Conservation (phyloP, 768 basidiomycete genomes). For the Lactifluus subvellereus region DNA sequence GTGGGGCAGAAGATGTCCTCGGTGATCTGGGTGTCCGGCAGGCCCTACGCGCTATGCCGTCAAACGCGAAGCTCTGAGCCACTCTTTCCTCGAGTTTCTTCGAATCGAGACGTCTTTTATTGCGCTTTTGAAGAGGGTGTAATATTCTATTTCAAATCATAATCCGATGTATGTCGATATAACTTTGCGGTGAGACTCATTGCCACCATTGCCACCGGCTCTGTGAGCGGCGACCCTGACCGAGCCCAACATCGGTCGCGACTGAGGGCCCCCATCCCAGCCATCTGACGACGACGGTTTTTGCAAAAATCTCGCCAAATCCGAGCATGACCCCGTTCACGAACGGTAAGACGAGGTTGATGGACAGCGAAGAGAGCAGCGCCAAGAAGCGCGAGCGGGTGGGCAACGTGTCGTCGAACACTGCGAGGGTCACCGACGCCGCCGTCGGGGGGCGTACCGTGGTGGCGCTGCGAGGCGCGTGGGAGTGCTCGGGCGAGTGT, state of each 20-base stretch:
- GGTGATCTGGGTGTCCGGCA: conserved; percentile 75
- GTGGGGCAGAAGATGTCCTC: conserved; percentile 63
- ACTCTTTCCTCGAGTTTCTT: neutral
- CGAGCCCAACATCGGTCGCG: conserved; percentile 25
- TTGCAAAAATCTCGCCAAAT: conserved; percentile 92
- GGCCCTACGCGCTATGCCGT: conserved; percentile 62
- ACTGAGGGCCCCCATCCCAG: conserved; percentile 38
- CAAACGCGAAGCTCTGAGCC: conserved; percentile 15
- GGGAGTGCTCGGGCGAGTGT: conserved; percentile 34
- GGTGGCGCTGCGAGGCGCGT: conserved; percentile 21
- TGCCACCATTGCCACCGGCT: neutral
- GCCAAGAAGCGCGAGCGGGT: conserved; percentile 63
- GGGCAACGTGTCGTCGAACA: conserved; percentile 65
- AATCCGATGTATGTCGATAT: conserved; percentile 9
- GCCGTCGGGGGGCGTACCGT: conserved; percentile 2
- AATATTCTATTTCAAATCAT: conserved; percentile 14
- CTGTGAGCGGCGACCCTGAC: neutral
- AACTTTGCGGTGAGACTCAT: neutral
- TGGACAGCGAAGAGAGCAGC: conserved; percentile 65
- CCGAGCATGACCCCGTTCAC: conserved; percentile 94
- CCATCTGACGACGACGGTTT: conserved; percentile 59
- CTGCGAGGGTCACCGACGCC: conserved; percentile 51
- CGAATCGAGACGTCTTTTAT: neutral
- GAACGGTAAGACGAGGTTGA: conserved; percentile 83
- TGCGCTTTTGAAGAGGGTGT: neutral